A percentile compares a stretch with the other conserved stretches of the same genome.
Evolutionary conservation across 495 filamentous ascomycete species (phyloP).

Genomic region (Cairneyella variabilis): DNA sequence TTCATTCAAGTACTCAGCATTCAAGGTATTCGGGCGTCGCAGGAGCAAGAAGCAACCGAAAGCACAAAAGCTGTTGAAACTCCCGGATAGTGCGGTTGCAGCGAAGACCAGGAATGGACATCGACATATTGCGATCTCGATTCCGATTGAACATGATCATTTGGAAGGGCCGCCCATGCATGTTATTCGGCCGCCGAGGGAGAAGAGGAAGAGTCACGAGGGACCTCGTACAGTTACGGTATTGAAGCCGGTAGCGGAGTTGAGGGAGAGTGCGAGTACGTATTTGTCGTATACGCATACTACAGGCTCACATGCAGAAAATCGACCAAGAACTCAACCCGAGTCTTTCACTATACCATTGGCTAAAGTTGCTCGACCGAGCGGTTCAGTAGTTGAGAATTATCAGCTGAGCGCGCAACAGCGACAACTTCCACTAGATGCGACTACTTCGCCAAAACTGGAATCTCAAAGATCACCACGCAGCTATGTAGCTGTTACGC

Average conservation of each 20-base stretch:
- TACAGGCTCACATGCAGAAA: too few species aligned
- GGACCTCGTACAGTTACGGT: conserved; percentile 15
- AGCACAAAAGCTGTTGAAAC: conserved; percentile 26
- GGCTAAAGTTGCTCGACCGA: too few species aligned
- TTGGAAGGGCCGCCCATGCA: not conserved
- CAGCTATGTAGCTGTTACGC: conserved; percentile 1
- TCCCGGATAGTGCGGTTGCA: conserved; percentile 44
- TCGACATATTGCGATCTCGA: conserved; percentile 49
- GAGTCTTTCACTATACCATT: too few species aligned
- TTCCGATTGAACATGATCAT: conserved; percentile 32
- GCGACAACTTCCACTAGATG: not conserved
- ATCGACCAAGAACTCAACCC: too few species aligned
- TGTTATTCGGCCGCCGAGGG: not conserved
- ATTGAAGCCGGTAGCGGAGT: conserved; percentile 26
- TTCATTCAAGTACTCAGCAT: conserved; percentile 24
- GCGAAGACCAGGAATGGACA: conserved; percentile 37
- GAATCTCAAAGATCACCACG: not conserved
- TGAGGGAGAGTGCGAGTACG: conserved; percentile 29
- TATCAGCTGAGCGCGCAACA: too few species aligned
- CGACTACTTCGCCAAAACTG: not conserved
- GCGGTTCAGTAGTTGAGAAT: too few species aligned
- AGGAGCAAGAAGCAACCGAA: conserved; percentile 14
- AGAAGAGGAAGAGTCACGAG: too few species aligned
- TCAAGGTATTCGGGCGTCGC: conserved; percentile 22
- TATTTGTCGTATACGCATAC: not conserved